A percentile compares a stretch with the other conserved stretches of the same genome.
Conservation (phyloP, 106 monocot species). For the Dioscorea zingiberensis region DNA sequence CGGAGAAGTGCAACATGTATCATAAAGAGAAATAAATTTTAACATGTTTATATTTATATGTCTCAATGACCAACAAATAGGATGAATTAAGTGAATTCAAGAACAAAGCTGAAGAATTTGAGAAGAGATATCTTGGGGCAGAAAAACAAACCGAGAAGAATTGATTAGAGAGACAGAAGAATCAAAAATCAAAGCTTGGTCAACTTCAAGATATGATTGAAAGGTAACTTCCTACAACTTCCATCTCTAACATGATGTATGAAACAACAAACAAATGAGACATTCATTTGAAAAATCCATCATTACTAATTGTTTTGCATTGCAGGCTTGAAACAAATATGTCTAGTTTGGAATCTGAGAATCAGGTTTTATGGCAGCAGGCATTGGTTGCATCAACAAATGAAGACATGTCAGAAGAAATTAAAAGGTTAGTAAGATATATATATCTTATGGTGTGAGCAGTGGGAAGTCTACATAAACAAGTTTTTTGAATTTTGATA, state of each 20-base stretch:
- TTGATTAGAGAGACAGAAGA: conserved; percentile 65
- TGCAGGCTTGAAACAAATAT: conserved; percentile 74
- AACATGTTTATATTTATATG: neutral
- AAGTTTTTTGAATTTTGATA: too few species aligned
- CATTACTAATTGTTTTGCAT: neutral
- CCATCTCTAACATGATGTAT: too few species aligned
- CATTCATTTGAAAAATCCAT: neutral
- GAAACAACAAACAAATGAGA: too few species aligned
- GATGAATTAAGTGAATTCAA: conserved; percentile 59
- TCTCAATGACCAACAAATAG: conserved; percentile 15
- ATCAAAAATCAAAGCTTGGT: conserved; percentile 38
- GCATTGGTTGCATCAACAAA: conserved; percentile 63
- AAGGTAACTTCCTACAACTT: conserved; percentile 29
- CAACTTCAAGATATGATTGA: conserved; percentile 84
- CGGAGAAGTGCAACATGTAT: too few species aligned
- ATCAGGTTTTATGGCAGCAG: conserved; percentile 81
- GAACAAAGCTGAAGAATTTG: conserved; percentile 76
- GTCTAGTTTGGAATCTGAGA: conserved; percentile 74
- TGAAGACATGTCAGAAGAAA: conserved; percentile 65
- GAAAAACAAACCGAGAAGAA: conserved; percentile 47
- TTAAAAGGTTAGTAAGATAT: conserved; percentile 46
- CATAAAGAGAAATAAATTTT: too few species aligned
- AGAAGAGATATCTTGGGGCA: conserved; percentile 52
- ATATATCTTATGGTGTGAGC: too few species aligned
- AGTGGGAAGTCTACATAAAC: too few species aligned